Evolutionary conservation across 108 stramenopile genomes (phyloP).

Genomic region (Cylindrotheca closterium): DNA sequence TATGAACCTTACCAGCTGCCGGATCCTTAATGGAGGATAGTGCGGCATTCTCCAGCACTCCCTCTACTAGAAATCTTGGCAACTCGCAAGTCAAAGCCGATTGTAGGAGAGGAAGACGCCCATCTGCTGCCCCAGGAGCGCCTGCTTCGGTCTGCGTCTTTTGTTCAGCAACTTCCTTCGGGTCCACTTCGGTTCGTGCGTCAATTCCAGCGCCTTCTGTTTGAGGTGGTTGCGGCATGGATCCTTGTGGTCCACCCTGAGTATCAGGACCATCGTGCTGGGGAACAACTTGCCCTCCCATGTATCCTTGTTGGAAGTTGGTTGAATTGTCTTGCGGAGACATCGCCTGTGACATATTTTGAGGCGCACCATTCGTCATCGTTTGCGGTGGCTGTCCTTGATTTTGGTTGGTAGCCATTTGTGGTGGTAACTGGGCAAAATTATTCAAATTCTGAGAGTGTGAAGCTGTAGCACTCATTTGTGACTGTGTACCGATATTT

Average conservation of each 20-base stretch:
- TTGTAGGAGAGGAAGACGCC: conserved; percentile 47
- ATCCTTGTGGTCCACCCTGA: background rate
- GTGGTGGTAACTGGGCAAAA: too few species aligned
- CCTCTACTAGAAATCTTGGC: conserved; percentile 43
- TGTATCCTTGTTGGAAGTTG: too few species aligned
- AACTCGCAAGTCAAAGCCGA: conserved; percentile 43
- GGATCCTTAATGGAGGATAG: conserved; percentile 47
- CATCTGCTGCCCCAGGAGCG: conserved; percentile 59
- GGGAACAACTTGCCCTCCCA: too few species aligned
- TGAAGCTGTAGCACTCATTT: too few species aligned
- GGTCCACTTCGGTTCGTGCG: conserved; percentile 46
- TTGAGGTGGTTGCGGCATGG: background rate
- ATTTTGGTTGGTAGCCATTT: too few species aligned
- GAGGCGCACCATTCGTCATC: too few species aligned
- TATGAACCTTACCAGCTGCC: conserved; percentile 56
- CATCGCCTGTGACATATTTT: too few species aligned
- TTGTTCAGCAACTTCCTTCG: conserved; percentile 43
- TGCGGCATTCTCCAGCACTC: conserved; percentile 49
- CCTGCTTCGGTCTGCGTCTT: conserved; percentile 29
- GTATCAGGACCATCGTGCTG: too few species aligned
- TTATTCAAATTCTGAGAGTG: too few species aligned
- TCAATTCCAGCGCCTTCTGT: conserved; percentile 51
- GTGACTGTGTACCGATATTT: too few species aligned
- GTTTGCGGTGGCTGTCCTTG: too few species aligned
- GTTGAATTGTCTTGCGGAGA: too few species aligned